phyloP scores from a whole-genome alignment of 208 protist species.

The Leishmania tarentolae region DNA sequence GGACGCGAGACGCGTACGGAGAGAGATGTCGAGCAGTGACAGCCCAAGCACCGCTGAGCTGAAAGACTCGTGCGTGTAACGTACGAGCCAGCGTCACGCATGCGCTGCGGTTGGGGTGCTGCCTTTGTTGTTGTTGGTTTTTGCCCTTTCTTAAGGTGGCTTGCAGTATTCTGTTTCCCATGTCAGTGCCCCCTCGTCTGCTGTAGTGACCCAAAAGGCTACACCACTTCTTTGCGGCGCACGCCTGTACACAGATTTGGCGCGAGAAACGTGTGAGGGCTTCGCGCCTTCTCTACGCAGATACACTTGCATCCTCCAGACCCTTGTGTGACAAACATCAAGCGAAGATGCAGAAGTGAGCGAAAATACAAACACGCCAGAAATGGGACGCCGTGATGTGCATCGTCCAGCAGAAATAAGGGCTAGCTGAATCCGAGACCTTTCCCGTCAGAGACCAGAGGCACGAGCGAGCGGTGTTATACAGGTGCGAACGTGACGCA shows the following conservation, averaged over 20 bases:
- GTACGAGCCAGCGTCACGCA: background rate
- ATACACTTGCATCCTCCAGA: background rate
- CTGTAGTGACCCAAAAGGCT: background rate
- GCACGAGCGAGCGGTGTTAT: background rate
- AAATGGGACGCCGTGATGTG: background rate
- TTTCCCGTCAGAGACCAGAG: background rate
- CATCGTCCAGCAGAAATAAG: background rate
- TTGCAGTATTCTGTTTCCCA: background rate
- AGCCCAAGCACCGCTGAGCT: background rate
- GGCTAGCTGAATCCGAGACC: background rate
- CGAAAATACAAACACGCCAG: background rate
- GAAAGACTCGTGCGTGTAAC: background rate
- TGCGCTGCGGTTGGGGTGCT: background rate
- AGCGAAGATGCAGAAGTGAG: too few relatives aligned
- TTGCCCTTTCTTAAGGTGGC: background rate
- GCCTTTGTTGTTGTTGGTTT: background rate
- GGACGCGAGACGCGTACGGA: background rate
- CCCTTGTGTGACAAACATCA: background rate
- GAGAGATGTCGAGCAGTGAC: background rate
- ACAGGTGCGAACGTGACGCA: background rate
- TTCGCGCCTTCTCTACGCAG: background rate
- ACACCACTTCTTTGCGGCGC: background rate
- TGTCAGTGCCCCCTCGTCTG: background rate
- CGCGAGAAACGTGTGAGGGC: background rate
- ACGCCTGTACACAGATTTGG: background rate